A percentile compares a stretch with the other conserved stretches of the same genome.
phyloP scores from a whole-genome alignment of 2,329 filamentous ascomycete species.

The Leptosphaerulina australis region DNA sequence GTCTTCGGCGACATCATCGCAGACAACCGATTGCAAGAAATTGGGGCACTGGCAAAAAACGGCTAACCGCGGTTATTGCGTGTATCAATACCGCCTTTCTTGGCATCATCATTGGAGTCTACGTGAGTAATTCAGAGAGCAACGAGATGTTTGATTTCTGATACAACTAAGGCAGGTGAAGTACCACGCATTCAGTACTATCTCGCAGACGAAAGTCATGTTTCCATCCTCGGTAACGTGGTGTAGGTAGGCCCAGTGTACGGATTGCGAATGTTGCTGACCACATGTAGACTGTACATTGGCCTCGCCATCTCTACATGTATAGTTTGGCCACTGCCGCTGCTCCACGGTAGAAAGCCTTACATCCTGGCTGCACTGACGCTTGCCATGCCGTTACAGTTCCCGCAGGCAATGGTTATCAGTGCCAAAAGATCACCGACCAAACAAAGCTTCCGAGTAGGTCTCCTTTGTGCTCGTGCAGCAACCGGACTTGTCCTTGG shows the following conservation, averaged over 20 bases:
- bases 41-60: constrained; percentile 71
- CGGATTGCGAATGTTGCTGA: neutral
- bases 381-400: constrained; percentile 73
- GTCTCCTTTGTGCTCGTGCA: constrained; percentile 67
- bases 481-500: constrained; percentile 73
- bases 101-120: constrained; percentile 74
- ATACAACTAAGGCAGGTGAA: constrained; percentile 62
- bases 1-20: constrained; percentile 55
- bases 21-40: constrained; percentile 73
- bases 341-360: constrained; percentile 77
- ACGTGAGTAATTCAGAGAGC: constrained; percentile 49
- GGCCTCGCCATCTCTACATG: constrained; percentile 73
- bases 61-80: constrained; percentile 70
- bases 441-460: constrained; percentile 61
- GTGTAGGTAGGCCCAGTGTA: constrained; percentile 47
- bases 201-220: constrained; percentile 71
- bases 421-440: constrained; percentile 62
- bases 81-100: constrained; percentile 76
- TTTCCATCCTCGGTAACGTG: constrained; percentile 74
- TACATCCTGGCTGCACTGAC: constrained; percentile 74
- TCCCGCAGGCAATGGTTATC: constrained; percentile 74
- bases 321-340: constrained; percentile 73
- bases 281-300: constrained; percentile 62
- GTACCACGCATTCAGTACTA: constrained; percentile 81
- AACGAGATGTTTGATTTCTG: constrained; percentile 5